Evolutionary conservation across 257 asterid species (phyloP), one percentile per base, ranked within the genome.

Genomic region (Sherardia arvensis): DNA sequence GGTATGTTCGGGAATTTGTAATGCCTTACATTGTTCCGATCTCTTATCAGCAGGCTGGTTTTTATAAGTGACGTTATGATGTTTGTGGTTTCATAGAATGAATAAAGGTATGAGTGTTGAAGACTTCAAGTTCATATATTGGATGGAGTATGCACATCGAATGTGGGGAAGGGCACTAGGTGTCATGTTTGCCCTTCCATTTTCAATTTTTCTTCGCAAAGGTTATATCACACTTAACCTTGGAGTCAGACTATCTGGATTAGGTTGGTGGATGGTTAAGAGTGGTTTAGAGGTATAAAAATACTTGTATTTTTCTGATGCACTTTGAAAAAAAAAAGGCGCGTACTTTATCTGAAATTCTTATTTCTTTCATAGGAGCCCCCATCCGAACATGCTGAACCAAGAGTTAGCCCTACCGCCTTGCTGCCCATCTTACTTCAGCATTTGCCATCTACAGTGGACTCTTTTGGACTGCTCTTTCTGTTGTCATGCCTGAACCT

Each of bases 211-310:
- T 49, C 88, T 91, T 63, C 87, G 94, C 20, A 91, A 91, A 73
- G 95, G 96, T 59, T 91, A 88, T 65, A 86, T 91, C 68, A 91
- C 96, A 0, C 64, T 72, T 22, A 81, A 58, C 66, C 79, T 88
- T 68, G 98, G 94, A 53, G 72, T 85, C 73, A 85, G 91, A 77
- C 90, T 91, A 8, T 80, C 80, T 67, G 95, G 95, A 23, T 79
- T 91, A 63, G 98, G 98, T 58, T 91, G 98, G 98, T 91, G 98
- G 98, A 91, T 88, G 96, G 97, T 91, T 53, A 88, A 85, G 82
- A 91, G 98, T 69, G 98, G 98, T 66, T n/a, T n/a, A n/a, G n/a
- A n/a, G n/a, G n/a, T n/a, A n/a, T n/a, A n/a, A n/a, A n/a, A n/a
- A n/a, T n/a, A 12, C 62, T 62, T 11, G 54, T 23, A 53, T 59